These are phyloP conservation scores for Starmera pachycereana DNA, from an alignment of 805 yeast genomes.

Conservation along the genomic window DNA sequence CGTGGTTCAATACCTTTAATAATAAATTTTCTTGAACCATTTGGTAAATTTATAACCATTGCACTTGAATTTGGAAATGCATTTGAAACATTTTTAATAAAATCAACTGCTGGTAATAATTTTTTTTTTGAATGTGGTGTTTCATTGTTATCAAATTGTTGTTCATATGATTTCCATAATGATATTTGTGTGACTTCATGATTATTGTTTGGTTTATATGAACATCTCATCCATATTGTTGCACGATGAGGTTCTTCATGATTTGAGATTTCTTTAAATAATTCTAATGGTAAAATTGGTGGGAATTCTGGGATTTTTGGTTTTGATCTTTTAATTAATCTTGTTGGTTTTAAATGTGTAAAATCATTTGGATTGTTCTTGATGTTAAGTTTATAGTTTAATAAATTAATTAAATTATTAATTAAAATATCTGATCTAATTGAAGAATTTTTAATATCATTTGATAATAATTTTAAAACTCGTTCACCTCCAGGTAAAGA, in stretches of 20 bases:
- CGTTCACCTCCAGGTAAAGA: conserved; percentile 53
- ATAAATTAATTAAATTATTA: conserved; percentile 52
- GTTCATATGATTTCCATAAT: conserved; percentile 90
- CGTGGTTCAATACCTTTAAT: conserved; percentile 94
- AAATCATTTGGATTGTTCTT: conserved; percentile 22
- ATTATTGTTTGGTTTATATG: conserved; percentile 65
- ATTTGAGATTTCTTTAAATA: conserved; percentile 49
- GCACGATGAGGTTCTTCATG: conserved; percentile 85
- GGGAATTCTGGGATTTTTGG: conserved; percentile 56
- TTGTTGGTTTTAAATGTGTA: conserved; percentile 17
- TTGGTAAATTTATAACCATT: conserved; percentile 69
- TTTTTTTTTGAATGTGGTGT: conserved; percentile 37
- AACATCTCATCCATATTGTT: conserved; percentile 87
- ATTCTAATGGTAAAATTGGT: conserved; percentile 45
- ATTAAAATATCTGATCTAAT: conserved; percentile 39
- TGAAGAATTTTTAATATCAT: conserved; percentile 23
- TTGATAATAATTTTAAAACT: conserved; percentile 34
- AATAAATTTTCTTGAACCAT: conserved; percentile 69
- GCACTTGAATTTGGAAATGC: conserved; percentile 88
- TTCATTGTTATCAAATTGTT: conserved; percentile 57
- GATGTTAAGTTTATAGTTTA: conserved; percentile 36
- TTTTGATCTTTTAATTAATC: conserved; percentile 46
- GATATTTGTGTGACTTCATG: conserved; percentile 94
- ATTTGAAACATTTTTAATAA: conserved; percentile 84
- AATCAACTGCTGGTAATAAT: conserved; percentile 89